Percentiles rank a stretch among this genome's conserved stretches.
These are phyloP conservation scores for Oropetium thomaeum DNA, from an alignment of 176 grass and related monocot genomes.

Conservation along the genomic window DNA sequence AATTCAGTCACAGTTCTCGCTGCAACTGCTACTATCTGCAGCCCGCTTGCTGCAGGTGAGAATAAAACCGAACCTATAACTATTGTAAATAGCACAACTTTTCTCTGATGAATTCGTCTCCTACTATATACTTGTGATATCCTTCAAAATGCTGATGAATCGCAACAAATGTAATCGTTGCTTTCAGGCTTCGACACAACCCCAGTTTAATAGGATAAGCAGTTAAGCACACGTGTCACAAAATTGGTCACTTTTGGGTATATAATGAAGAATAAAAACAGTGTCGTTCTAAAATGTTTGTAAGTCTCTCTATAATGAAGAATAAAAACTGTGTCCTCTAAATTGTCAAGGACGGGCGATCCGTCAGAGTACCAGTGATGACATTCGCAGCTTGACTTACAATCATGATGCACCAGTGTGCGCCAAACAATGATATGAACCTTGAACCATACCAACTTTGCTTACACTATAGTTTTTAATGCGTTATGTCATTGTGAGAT, in stretches of 20 bases:
- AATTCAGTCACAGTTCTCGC: neutral
- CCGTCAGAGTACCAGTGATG: conserved; percentile 36
- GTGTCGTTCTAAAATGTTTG: conserved; percentile 7
- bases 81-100: neutral
- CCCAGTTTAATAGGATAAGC: neutral
- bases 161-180: neutral
- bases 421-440: neutral
- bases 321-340: neutral
- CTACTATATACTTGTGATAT: neutral
- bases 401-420: neutral
- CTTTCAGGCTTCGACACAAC: conserved; percentile 3
- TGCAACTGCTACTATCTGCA: conserved; percentile 21
- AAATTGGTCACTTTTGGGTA: neutral
- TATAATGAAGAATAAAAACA: neutral
- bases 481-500: neutral
- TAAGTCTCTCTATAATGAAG: neutral
- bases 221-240: neutral
- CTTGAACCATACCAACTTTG: conserved; percentile 12
- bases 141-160: neutral
- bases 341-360: conserved; percentile 40
- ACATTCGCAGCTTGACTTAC: conserved; percentile 22
- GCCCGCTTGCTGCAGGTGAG: conserved; percentile 27
- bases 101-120: neutral
- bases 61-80: conserved; percentile 22
- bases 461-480: conserved; percentile 12